Base-by-base conservation (phyloP, 768 basidiomycete genomes). In the Leccinum subgranulosum region DNA sequence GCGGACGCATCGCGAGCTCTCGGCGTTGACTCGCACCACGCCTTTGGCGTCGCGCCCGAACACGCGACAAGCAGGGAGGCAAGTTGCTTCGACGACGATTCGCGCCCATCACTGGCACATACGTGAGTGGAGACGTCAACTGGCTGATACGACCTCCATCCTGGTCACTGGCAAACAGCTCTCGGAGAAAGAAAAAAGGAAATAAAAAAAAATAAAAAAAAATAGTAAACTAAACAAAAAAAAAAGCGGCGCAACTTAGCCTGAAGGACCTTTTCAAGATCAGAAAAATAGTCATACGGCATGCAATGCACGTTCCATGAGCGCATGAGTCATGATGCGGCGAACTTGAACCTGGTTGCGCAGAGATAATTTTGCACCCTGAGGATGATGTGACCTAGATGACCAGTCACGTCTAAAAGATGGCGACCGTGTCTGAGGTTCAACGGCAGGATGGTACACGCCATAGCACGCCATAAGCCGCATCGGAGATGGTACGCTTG, bases 401-500 rank as follows among this genome's bases (percentile, higher is more conserved):
- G n/a, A n/a, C n/a, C n/a, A n/a, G n/a, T n/a, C n/a, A n/a, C n/a
- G n/a, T n/a, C n/a, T n/a, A n/a, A n/a, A n/a, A n/a, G n/a, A n/a
- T n/a, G n/a, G n/a, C 4, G 8, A 41, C 41, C n/a, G 5, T n/a
- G 41, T 41, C n/a, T 10, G 39, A 41, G n/a, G 39, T n/a, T 39
- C 25, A 25, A 25, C n/a, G n/a, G n/a, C 25, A 17, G 7, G 39
- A 39, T 1, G 9, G 39, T 41, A n/a, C 9, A 41, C 15, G 39
- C 8, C 41, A n/a, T 41, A 41, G 15, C 68, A 86, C 85, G 1
- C 90, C 93, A 2, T 81, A 85, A 55, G 72, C 76, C 11, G 64
- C 76, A 1, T 86, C 80, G 3, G 88, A 46, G 19, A 92, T 62
- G 95, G 98, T 70, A 83, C 85, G 14, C 6, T 46, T 2, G 92